Evolutionary conservation across 257 asterid genomes (phyloP).

Genomic region (Asclepias syriaca): DNA sequence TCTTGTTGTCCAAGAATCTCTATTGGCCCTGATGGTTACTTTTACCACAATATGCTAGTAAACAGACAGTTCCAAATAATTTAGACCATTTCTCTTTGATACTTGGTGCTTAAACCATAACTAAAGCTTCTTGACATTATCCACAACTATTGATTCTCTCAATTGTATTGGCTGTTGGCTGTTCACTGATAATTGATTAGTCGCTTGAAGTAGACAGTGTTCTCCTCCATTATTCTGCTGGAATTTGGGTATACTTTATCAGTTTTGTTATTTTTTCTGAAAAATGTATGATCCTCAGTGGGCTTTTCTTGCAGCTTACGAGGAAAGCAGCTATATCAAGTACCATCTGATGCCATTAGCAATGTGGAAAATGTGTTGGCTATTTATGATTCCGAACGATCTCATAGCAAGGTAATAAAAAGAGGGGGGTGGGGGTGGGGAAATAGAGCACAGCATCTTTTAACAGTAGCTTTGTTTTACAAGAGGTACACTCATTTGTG

Average conservation of each 20-base stretch:
- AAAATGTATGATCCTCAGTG: background rate
- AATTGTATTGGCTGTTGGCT: background rate
- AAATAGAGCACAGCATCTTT: background rate
- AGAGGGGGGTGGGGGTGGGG: too few species aligned
- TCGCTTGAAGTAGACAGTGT: background rate
- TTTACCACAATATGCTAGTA: background rate
- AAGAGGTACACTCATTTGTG: background rate
- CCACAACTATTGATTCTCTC: background rate
- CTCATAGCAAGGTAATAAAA: slow-evolving; percentile 52
- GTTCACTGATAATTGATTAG: background rate
- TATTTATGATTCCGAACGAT: slow-evolving; percentile 59
- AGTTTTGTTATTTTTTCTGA: background rate
- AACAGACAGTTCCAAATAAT: background rate
- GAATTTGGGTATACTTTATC: background rate
- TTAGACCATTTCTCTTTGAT: background rate
- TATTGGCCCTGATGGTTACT: background rate
- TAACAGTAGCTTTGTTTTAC: background rate
- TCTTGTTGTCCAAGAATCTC: background rate
- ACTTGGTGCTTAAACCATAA: background rate
- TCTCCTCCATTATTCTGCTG: background rate
- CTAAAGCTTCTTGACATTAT: background rate
- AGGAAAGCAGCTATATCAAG: slow-evolving; percentile 81
- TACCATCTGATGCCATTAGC: slow-evolving; percentile 69
- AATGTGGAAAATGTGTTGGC: slow-evolving; percentile 64
- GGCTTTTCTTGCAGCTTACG: slow-evolving; percentile 53